phyloP scores from a whole-genome alignment of 2,329 filamentous ascomycete genomes.

The Xylaria sp. region DNA sequence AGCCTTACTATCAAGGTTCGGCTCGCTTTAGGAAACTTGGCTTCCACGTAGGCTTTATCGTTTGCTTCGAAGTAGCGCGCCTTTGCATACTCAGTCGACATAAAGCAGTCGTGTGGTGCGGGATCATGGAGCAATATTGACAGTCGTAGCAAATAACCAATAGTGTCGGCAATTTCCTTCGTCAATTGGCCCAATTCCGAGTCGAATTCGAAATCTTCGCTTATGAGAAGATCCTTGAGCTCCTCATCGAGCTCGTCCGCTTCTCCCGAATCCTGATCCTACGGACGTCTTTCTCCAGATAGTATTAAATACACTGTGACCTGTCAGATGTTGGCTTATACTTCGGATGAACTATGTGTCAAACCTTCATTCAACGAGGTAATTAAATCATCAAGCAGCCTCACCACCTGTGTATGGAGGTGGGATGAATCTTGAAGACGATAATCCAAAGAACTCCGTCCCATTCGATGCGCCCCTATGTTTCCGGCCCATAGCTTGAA shows the following conservation, averaged over 20 bases:
- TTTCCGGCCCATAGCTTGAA: constrained; percentile 43
- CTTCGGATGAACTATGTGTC: neutral
- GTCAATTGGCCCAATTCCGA: constrained; percentile 40
- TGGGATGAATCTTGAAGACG: constrained; percentile 41
- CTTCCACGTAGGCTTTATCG: constrained; percentile 49
- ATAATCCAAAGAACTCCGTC: constrained; percentile 40
- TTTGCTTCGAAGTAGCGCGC: constrained; percentile 42
- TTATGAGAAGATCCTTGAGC: constrained; percentile 14
- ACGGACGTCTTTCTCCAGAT: constrained; percentile 31
- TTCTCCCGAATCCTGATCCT: constrained; percentile 27
- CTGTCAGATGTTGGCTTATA: constrained; percentile 13
- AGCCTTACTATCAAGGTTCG: constrained; percentile 43
- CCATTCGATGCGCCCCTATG: constrained; percentile 39
- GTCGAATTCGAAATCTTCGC: constrained; percentile 29
- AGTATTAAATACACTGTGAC: constrained; percentile 25
- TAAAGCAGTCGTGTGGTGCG: constrained; percentile 51
- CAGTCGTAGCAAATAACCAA: constrained; percentile 52
- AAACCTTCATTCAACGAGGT: constrained; percentile 30
- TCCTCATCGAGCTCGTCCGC: constrained; percentile 28
- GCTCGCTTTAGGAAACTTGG: constrained; percentile 47
- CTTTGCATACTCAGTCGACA: constrained; percentile 37
- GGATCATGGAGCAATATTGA: constrained; percentile 54
- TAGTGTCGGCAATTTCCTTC: constrained; percentile 42
- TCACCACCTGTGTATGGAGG: constrained; percentile 41
- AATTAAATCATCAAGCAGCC: constrained; percentile 41